Percentiles rank a stretch among this genome's conserved stretches.
These are phyloP conservation scores for Babesia divergens DNA, from an alignment of 169 alveolate species.

Conservation along the genomic window DNA sequence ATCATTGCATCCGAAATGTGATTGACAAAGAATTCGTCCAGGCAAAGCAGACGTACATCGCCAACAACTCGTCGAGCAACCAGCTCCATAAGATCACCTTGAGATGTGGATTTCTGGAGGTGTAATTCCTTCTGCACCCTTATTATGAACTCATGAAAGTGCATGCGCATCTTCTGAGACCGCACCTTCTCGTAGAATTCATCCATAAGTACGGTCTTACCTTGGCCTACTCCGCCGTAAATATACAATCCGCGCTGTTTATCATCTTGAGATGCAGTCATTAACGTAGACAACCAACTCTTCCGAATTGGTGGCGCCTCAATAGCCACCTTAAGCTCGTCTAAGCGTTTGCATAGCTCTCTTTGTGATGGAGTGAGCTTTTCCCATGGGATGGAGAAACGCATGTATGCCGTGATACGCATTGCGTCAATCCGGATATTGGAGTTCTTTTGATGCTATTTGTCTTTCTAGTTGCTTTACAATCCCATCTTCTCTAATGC, in stretches of 20 bases:
- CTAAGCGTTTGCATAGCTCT: conserved; percentile 3
- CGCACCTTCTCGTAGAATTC: conserved; percentile 56
- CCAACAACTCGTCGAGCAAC: conserved; percentile 59
- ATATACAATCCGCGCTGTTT: conserved; percentile 54
- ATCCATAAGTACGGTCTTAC: conserved; percentile 77
- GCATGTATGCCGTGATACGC: not conserved
- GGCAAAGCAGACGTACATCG: conserved; percentile 64
- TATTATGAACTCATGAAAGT: conserved; percentile 76
- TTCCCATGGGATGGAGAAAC: not conserved
- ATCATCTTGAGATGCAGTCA: not conserved
- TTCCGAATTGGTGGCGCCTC: not conserved
- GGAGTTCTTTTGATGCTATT: not conserved
- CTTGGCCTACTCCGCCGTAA: conserved; percentile 78
- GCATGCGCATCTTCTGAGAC: conserved; percentile 62
- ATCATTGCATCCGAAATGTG: conserved; percentile 80
- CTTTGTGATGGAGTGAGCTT: conserved; percentile 29
- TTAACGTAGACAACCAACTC: not conserved
- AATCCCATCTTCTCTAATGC: conserved; percentile 7
- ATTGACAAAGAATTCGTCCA: conserved; percentile 75
- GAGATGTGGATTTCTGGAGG: conserved; percentile 27
- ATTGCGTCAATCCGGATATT: conserved; percentile 1
- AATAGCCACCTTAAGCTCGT: not conserved
- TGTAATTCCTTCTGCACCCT: conserved; percentile 67
- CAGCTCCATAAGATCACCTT: conserved; percentile 54
- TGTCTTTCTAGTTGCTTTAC: not conserved